Conservation (phyloP, 257 asterid genomes). For the Ehretia macrophylla region DNA sequence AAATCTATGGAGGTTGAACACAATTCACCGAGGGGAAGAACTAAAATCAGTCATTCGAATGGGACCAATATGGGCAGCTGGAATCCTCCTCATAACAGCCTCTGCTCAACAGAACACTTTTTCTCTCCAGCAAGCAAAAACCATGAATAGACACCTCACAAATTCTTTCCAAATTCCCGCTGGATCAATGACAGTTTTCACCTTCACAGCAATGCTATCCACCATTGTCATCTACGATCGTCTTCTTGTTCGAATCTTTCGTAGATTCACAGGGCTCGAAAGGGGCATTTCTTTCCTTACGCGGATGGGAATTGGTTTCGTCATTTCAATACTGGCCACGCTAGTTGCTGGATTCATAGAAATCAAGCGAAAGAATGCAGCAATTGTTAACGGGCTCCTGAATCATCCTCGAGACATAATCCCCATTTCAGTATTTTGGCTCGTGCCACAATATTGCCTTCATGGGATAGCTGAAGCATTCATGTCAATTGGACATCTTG, state of each 20-base stretch:
- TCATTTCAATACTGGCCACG: slow-evolving; percentile 54
- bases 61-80: slow-evolving; percentile 98
- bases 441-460: slow-evolving; percentile 43
- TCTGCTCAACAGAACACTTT: slow-evolving; percentile 78
- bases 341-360: slow-evolving; percentile 67
- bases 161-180: slow-evolving; percentile 62
- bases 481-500: slow-evolving; percentile 34
- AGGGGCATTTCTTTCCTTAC: slow-evolving; percentile 71
- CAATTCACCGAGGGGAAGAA: slow-evolving; percentile 87
- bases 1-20: slow-evolving; percentile 58
- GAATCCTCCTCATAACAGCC: slow-evolving; percentile 73
- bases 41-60: slow-evolving; percentile 69
- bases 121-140: slow-evolving; percentile 74
- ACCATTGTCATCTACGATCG: slow-evolving; percentile 66
- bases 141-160: slow-evolving; percentile 72
- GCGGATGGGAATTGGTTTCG: slow-evolving; percentile 71
- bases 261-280: slow-evolving; percentile 59
- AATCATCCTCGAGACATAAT: slow-evolving; percentile 25
- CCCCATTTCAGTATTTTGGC: slow-evolving; percentile 73
- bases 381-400: slow-evolving; percentile 35
- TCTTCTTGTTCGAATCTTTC: slow-evolving; percentile 50
- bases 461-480: slow-evolving; percentile 44
- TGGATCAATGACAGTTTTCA: slow-evolving; percentile 77
- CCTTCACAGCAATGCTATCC: slow-evolving; percentile 55
- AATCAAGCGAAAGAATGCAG: slow-evolving; percentile 47